Percentiles rank a stretch among this genome's conserved stretches.
These are phyloP conservation scores for Suillus subluteus DNA, from an alignment of 768 basidiomycete species.

Conservation along the genomic window DNA sequence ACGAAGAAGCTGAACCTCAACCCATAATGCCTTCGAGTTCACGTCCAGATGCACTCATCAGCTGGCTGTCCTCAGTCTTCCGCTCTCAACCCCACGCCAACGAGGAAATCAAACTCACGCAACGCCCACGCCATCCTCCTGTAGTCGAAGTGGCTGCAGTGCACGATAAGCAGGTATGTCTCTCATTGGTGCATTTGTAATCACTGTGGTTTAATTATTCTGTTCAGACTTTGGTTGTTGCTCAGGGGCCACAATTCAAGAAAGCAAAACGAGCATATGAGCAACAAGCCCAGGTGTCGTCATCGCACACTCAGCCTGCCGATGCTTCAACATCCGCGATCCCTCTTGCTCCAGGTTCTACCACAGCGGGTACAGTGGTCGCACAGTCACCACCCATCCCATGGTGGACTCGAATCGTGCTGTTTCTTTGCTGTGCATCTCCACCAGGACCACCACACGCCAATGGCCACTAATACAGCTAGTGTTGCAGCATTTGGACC, in stretches of 20 bases:
- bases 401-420: neutral
- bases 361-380: neutral
- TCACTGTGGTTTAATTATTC: neutral
- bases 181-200: neutral
- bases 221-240: neutral
- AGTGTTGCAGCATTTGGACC: too few relatives aligned
- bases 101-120: neutral
- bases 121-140: neutral
- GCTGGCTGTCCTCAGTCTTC: too few relatives aligned
- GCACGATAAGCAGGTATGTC: neutral
- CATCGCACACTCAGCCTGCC: neutral
- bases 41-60: neutral
- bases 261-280: neutral
- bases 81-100: neutral
- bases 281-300: neutral
- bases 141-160: neutral
- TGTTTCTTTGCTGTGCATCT: neutral
- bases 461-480: neutral
- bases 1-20: neutral
- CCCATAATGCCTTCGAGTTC: neutral
- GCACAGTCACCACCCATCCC: neutral
- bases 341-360: neutral
- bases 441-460: neutral
- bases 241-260: neutral
- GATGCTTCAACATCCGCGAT: neutral